Base-by-base conservation (phyloP, 192 early-diverging fungal species). In the Backusella tarrabulga region DNA sequence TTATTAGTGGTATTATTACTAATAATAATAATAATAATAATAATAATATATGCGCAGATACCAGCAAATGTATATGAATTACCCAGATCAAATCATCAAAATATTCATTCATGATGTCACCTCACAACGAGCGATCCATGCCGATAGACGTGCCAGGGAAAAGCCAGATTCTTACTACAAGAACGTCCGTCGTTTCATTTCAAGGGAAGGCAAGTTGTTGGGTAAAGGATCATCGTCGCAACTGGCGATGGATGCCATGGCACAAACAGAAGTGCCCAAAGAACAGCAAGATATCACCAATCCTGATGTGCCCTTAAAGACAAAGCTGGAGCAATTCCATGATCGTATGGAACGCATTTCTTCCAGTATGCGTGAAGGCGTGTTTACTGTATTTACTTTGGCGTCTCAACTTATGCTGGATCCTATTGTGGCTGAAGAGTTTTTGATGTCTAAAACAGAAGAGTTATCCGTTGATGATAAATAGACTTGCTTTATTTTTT, bases 31-130 rank as follows among this genome's bases (percentile, higher is more conserved):
- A 14, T 60, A 4, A 26, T 35, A 12, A 74, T 11, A 41, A 44
- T 23, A 23, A 11, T 40, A 40, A 68, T 38, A 19, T 44, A n/a
- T 56, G 12, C 71, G 5, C 23, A 83, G 81, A 9, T 83, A 83
- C 34, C 56, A 68, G 1, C 63, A 78, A 29, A 76, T 84, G 23
- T 80, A 77, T 21, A 68, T 75, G 15, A 38, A 78, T 52, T 80
- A 68, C 38, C 83, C 79, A 32, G 76, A 81, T 69, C 83, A 80
- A 50, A 44, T 84, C 36, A 56, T 79, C 73, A 80, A 80, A 63
- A 78, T 84, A 11, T 84, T 84, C 35, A 84, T 84, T 17, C 79
- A 78, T 56, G 83, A 84, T 78, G 83, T 84, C 3, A 76, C 79
- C 29, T 78, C 76, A 21, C 76, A 80, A 19, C 76, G 79, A n/a